Percentiles rank a stretch among this genome's conserved stretches.
Evolutionary conservation across 805 yeast species (phyloP).

Genomic region (Yamadazyma paraphyllophila): DNA sequence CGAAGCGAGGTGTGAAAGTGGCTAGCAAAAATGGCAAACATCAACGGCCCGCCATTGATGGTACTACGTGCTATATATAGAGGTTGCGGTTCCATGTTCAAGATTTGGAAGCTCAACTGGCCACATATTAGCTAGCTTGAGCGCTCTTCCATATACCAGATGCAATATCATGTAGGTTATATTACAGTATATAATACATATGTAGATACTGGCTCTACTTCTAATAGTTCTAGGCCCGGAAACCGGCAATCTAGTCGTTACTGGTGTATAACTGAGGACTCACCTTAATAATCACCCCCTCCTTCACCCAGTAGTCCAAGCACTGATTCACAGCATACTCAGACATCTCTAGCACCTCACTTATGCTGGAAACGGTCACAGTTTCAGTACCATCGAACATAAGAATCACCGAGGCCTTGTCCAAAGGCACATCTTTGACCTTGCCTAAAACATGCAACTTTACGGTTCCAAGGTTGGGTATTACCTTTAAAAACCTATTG

Average conservation of each 20-base stretch:
- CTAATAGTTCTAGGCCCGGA: too few relatives aligned
- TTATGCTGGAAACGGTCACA: conserved; percentile 32
- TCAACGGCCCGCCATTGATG: too few relatives aligned
- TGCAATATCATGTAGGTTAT: not conserved
- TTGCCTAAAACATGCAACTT: conserved; percentile 46
- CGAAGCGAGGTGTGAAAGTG: too few relatives aligned
- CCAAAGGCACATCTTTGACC: conserved; percentile 58
- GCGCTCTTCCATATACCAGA: too few relatives aligned
- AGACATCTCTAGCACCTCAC: conserved; percentile 40
- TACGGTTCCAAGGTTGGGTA: conserved; percentile 62
- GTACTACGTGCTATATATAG: too few relatives aligned
- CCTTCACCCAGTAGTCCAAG: conserved; percentile 61
- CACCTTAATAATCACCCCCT: conserved; percentile 45
- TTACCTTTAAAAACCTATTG: conserved; percentile 58
- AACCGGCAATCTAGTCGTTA: conserved; percentile 77
- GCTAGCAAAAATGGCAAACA: too few relatives aligned
- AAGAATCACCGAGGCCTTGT: conserved; percentile 62
- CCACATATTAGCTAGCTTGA: too few relatives aligned
- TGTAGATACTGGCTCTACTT: too few relatives aligned
- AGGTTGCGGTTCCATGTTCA: too few relatives aligned
- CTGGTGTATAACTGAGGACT: conserved; percentile 1
- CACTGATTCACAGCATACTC: conserved; percentile 35
- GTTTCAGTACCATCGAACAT: conserved; percentile 43
- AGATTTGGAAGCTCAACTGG: too few relatives aligned
- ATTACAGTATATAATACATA: conserved; percentile 45